phyloP scores from a whole-genome alignment of 169 alveolate species.

The Plasmodium berghei region DNA sequence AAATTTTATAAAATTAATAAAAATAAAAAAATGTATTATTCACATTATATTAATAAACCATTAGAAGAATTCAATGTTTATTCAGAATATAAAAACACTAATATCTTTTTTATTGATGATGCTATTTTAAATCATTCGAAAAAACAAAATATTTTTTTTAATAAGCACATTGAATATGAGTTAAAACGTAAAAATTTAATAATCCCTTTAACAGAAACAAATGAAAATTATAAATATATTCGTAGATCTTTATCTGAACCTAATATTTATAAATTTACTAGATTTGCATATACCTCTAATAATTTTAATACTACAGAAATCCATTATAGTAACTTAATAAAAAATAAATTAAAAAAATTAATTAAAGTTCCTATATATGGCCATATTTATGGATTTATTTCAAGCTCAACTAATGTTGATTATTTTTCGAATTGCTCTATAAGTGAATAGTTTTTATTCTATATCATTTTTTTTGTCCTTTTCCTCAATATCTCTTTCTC shows the following conservation, averaged over 20 bases:
- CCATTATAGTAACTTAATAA: constrained; percentile 37
- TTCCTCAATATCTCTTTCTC: neutral
- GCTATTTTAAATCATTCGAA: neutral
- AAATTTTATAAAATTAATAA: neutral
- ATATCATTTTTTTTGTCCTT: neutral
- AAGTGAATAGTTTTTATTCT: neutral
- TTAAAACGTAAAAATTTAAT: constrained; percentile 34
- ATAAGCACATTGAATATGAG: neutral
- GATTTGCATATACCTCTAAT: constrained; percentile 18
- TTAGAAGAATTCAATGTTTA: constrained; percentile 16
- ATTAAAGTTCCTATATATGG: constrained; percentile 41
- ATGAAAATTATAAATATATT: constrained; percentile 43
- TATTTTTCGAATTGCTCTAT: constrained; percentile 30
- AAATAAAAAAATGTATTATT: no score
- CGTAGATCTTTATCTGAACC: constrained; percentile 75
- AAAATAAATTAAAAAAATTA: constrained; percentile 34
- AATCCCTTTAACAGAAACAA: constrained; percentile 49
- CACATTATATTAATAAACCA: neutral
- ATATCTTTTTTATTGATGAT: constrained; percentile 2
- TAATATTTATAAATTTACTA: constrained; percentile 36
- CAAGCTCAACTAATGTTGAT: constrained; percentile 21
- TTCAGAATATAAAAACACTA: neutral
- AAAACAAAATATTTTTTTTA: neutral
- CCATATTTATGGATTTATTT: constrained; percentile 61
- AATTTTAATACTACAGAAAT: constrained; percentile 21